Evolutionary conservation across 371 early-diverging fungal genomes (phyloP).

Genomic region (Haplosporangium sp.): DNA sequence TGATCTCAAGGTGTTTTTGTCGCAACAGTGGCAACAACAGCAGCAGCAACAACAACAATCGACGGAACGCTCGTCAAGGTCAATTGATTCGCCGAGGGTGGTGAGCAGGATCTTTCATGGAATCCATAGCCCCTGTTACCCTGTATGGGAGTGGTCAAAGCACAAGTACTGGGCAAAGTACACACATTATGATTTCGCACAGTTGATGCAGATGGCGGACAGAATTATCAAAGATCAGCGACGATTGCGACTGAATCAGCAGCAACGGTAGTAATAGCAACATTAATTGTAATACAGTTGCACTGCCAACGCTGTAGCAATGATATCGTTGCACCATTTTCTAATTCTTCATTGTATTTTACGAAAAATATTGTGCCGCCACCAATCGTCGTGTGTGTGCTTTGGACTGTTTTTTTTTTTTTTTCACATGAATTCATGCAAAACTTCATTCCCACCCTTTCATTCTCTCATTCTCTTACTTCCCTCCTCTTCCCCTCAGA

Average conservation of each 20-base stretch:
- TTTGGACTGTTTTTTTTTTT: no score
- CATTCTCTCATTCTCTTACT: background rate
- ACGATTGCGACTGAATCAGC: slow-evolving; percentile 8
- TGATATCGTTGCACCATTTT: no score
- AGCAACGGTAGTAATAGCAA: background rate
- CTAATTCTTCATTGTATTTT: no score
- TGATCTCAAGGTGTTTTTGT: slow-evolving; percentile 53
- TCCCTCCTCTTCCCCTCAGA: background rate
- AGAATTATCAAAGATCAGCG: slow-evolving; percentile 38
- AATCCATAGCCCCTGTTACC: slow-evolving; percentile 63
- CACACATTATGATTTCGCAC: slow-evolving; percentile 52
- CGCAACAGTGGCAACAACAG: slow-evolving; percentile 46
- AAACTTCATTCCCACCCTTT: background rate
- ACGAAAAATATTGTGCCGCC: no score
- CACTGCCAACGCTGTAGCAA: no score
- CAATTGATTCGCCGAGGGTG: slow-evolving; percentile 56
- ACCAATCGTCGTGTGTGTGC: no score
- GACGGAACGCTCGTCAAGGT: background rate
- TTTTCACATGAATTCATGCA: no score
- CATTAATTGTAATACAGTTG: no score
- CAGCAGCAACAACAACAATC: slow-evolving; percentile 9
- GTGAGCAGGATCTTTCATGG: slow-evolving; percentile 76
- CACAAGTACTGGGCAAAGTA: slow-evolving; percentile 50
- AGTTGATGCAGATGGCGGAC: slow-evolving; percentile 50
- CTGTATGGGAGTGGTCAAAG: slow-evolving; percentile 59